phyloP scores from a whole-genome alignment of 306 rosid genomes.

The Senna siamea region DNA sequence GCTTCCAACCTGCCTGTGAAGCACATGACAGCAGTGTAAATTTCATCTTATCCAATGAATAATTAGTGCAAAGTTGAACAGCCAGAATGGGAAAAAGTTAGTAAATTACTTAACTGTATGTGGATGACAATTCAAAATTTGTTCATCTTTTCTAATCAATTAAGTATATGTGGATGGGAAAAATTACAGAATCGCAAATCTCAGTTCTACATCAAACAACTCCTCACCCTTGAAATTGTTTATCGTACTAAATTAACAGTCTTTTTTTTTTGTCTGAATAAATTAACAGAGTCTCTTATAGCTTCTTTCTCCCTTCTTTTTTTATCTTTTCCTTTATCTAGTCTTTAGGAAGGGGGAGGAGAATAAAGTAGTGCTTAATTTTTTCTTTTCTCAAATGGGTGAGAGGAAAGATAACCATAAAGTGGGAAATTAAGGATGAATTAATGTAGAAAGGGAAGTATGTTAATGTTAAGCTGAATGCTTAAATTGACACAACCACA shows the following conservation, averaged over 20 bases:
- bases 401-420: neutral
- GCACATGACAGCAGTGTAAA: conserved; percentile 30
- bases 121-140: conserved; percentile 24
- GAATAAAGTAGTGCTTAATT: neutral
- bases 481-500: neutral
- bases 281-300: neutral
- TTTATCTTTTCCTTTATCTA: neutral
- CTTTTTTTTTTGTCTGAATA: neutral
- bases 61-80: conserved; percentile 7
- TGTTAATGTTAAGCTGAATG: neutral
- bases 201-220: neutral
- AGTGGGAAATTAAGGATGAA: neutral
- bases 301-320: conserved; percentile 10
- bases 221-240: conserved; percentile 16
- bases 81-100: neutral
- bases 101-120: conserved; percentile 2
- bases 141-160: conserved; percentile 18
- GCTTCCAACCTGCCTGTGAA: conserved; percentile 95
- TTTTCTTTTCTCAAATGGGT: neutral
- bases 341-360: neutral
- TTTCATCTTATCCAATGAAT: neutral
- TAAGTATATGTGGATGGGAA: neutral
- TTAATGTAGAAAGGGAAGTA: neutral
- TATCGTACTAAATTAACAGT: neutral
- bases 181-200: neutral